Conservation (phyloP, 495 filamentous ascomycete genomes). For the Ramalina intermedia region DNA sequence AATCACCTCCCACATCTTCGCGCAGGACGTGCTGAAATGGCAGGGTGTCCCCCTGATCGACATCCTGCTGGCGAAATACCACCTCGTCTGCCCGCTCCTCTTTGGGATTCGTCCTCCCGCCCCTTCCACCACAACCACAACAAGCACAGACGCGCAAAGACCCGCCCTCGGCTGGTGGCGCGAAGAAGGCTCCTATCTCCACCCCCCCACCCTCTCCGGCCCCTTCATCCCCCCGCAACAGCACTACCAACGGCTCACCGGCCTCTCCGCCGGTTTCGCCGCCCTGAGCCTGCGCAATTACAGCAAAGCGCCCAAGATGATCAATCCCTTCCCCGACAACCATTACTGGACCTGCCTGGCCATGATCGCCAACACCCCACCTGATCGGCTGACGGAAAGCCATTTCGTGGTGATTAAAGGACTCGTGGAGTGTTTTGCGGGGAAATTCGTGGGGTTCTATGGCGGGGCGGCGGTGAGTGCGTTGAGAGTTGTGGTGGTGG, state of each 20-base stretch:
- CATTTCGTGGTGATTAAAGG: conserved; percentile 66
- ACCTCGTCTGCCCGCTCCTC: conserved; percentile 66
- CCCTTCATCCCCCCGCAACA: conserved; percentile 47
- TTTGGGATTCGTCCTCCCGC: conserved; percentile 59
- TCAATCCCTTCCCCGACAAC: conserved; percentile 63
- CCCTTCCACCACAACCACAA: conserved; percentile 45
- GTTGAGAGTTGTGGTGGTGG: conserved; percentile 48
- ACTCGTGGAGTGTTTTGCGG: conserved; percentile 57
- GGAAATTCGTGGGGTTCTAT: conserved; percentile 61
- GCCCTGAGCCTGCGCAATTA: conserved; percentile 73
- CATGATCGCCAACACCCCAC: conserved; percentile 55
- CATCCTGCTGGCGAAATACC: conserved; percentile 77
- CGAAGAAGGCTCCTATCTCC: conserved; percentile 24
- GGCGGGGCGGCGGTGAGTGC: conserved; percentile 53
- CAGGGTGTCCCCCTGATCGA: conserved; percentile 63
- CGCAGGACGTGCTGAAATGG: conserved; percentile 49
- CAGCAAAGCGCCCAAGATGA: conserved; percentile 36
- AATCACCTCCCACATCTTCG: conserved; percentile 58
- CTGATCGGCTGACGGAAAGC: conserved; percentile 51
- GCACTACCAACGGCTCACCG: conserved; percentile 72
- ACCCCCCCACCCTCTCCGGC: conserved; percentile 15
- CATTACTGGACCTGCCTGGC: conserved; percentile 71
- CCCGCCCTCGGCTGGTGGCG: conserved; percentile 60
- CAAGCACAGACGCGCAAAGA: conserved; percentile 40
- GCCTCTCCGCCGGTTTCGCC: conserved; percentile 70